Evolutionary conservation across 768 basidiomycete genomes (phyloP).

Genomic region (Phanerodontia chrysosporium): DNA sequence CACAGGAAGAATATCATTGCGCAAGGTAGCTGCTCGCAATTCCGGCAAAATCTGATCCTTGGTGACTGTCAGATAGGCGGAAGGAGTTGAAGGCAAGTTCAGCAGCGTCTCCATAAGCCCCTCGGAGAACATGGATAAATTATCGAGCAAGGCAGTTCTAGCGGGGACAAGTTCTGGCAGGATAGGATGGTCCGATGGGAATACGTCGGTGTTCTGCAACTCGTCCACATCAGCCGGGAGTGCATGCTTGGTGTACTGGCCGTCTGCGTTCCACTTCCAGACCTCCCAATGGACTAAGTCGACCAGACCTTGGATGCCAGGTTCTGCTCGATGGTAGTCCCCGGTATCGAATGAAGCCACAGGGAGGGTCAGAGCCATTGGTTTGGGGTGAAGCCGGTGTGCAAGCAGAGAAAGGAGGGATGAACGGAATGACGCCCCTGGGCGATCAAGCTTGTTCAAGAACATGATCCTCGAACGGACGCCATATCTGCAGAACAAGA

Average conservation of each 20-base stretch:
- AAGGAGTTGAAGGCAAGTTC: constrained; percentile 47
- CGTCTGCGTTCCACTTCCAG: constrained; percentile 66
- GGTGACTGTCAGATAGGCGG: constrained; percentile 62
- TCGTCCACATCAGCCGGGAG: constrained; percentile 51
- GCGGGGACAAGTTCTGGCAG: constrained; percentile 62
- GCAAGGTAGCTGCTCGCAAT: constrained; percentile 64
- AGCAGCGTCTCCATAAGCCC: constrained; percentile 75
- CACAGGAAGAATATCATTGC: constrained; percentile 68
- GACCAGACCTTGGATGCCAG: constrained; percentile 80
- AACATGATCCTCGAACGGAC: constrained; percentile 77
- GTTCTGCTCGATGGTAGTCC: constrained; percentile 69
- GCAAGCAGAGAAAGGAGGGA: constrained; percentile 69
- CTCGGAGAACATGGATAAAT: constrained; percentile 76
- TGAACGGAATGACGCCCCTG: constrained; percentile 74
- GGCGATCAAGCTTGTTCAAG: constrained; percentile 84
- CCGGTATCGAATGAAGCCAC: constrained; percentile 69
- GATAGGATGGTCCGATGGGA: constrained; percentile 64
- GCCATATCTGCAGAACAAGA: constrained; percentile 59
- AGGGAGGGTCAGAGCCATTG: constrained; percentile 66
- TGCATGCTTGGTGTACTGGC: constrained; percentile 33
- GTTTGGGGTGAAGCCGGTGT: constrained; percentile 74
- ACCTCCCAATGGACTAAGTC: constrained; percentile 83
- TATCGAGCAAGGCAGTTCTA: constrained; percentile 69
- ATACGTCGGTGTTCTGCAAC: constrained; percentile 36
- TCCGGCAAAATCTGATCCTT: constrained; percentile 50